These are phyloP conservation scores for Malus hybrid DNA, from an alignment of 331 rosid species.

Conservation along the genomic window DNA sequence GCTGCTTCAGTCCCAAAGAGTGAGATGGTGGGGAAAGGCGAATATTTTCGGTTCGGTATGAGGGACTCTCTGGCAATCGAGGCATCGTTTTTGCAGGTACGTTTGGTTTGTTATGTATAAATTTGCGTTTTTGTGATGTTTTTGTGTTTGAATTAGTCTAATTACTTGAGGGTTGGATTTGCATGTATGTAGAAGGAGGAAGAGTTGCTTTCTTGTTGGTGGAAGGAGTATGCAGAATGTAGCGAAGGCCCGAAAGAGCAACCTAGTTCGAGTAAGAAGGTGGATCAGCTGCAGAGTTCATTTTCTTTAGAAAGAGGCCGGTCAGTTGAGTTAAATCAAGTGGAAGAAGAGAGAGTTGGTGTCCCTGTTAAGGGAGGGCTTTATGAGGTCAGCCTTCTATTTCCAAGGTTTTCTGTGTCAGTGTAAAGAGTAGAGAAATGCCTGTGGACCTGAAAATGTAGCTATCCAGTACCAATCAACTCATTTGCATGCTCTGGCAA, in stretches of 20 bases:
- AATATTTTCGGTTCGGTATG: constrained; percentile 88
- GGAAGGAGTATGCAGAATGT: constrained; percentile 98
- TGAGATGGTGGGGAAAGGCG: constrained; percentile 87
- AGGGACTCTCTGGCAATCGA: constrained; percentile 95
- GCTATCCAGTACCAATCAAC: not conserved
- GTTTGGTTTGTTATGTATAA: not conserved
- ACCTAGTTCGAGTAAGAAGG: constrained; percentile 35
- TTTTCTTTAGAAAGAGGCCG: constrained; percentile 20
- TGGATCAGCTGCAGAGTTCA: constrained; percentile 18
- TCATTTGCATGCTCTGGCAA: not conserved
- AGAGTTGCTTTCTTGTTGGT: constrained; percentile 82
- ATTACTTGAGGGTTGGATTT: not conserved
- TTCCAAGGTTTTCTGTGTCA: not conserved
- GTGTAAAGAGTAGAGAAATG: not conserved
- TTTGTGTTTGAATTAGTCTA: not conserved
- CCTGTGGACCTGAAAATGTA: not conserved
- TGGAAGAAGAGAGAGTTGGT: constrained; percentile 91
- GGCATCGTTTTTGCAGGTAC: constrained; percentile 88
- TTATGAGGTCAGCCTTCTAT: constrained; percentile 46
- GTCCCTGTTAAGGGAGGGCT: constrained; percentile 99
- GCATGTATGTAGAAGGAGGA: constrained; percentile 57
- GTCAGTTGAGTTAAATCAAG: constrained; percentile 32
- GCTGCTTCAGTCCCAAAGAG: constrained; percentile 75
- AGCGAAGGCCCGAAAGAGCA: constrained; percentile 76
- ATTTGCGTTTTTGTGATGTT: not conserved